These are phyloP conservation scores for Grosmannia clavigera DNA, from an alignment of 2,329 filamentous ascomycete species.

Conservation along the genomic window DNA sequence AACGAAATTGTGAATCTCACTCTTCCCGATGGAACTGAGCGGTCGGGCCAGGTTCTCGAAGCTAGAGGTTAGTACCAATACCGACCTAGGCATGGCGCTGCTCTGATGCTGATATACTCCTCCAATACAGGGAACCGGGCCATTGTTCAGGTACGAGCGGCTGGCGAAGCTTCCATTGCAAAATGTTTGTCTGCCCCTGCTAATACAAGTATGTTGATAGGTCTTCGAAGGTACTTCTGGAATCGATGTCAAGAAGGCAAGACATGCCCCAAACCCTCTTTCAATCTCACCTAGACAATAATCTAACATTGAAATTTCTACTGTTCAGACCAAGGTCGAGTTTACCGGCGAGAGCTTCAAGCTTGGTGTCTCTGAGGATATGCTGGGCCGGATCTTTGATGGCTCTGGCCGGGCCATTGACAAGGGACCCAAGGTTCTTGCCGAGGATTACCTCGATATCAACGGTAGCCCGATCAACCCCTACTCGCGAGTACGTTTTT, in stretches of 20 bases:
- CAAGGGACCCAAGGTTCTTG: conserved; percentile 95
- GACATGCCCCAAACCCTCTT: conserved; percentile 6
- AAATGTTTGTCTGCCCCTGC: not conserved
- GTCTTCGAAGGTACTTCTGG: conserved; percentile 96
- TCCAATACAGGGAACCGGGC: conserved; percentile 65
- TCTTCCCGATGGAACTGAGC: conserved; percentile 84
- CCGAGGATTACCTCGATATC: conserved; percentile 97
- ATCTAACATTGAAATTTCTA: not conserved
- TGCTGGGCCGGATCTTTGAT: conserved; percentile 98
- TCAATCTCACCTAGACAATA: not conserved
- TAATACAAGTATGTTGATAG: conserved; percentile 28
- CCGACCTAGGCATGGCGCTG: not conserved
- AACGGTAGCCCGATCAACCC: conserved; percentile 99
- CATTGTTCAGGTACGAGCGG: conserved; percentile 67
- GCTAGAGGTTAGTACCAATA: conserved; percentile 60
- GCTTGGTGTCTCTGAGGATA: conserved; percentile 97
- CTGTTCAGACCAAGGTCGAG: conserved; percentile 78
- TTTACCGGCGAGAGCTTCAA: conserved; percentile 96
- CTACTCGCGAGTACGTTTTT: conserved; percentile 67
- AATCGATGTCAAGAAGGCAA: conserved; percentile 97
- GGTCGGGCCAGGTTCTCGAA: conserved; percentile 92
- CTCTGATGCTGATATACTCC: conserved; percentile 2
- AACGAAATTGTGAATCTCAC: conserved; percentile 97
- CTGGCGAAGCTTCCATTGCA: not conserved
- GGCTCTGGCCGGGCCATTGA: conserved; percentile 96